Conservation (phyloP, 2,329 filamentous ascomycete genomes). For the Microsporum audouinii region DNA sequence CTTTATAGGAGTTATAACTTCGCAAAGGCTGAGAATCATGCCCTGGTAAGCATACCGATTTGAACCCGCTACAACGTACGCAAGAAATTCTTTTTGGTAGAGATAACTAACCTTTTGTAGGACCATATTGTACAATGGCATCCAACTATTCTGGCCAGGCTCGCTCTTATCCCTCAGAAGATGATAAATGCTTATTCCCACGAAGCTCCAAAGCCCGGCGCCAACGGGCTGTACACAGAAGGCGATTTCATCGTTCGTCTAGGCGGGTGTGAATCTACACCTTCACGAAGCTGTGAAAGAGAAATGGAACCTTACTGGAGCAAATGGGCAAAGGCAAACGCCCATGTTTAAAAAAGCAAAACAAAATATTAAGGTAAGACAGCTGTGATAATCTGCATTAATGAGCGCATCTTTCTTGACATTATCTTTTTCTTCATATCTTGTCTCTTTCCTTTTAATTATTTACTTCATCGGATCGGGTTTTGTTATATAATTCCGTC, state of each 20-base stretch:
- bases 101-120: constrained; percentile 32
- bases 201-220: constrained; percentile 27
- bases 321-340: constrained; percentile 29
- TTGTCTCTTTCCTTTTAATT: background rate
- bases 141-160: constrained; percentile 79
- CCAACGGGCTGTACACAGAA: constrained; percentile 58
- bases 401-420: constrained; percentile 1
- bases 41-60: constrained; percentile 51
- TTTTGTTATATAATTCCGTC: background rate
- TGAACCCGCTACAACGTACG: background rate
- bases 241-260: constrained; percentile 80
- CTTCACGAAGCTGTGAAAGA: constrained; percentile 53
- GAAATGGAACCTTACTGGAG: constrained; percentile 52
- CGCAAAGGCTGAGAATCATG: constrained; percentile 84
- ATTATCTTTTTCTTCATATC: background rate
- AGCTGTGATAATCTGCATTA: background rate
- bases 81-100: background rate
- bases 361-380: background rate
- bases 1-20: constrained; percentile 92
- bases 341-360: background rate
- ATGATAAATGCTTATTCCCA: constrained; percentile 66
- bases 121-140: constrained; percentile 94
- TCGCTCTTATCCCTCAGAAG: constrained; percentile 81
- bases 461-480: background rate
- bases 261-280: constrained; percentile 52